A percentile compares a stretch with the other conserved stretches of the same genome.
Conservation (phyloP, 163 green algal genomes). For the Volvox carteri region DNA sequence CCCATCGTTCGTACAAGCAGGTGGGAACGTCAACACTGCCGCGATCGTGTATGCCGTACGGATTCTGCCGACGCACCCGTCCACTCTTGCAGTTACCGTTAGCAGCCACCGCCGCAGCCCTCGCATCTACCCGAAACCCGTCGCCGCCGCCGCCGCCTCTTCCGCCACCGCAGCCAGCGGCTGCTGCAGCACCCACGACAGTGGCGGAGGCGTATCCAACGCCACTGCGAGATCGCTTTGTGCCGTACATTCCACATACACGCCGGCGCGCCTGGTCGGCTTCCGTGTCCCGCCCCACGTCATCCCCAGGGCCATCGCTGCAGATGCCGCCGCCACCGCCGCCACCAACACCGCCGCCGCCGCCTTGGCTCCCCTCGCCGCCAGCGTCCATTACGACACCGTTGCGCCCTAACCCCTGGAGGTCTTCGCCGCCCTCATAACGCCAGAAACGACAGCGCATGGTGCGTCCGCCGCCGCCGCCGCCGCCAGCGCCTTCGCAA, state of each 20-base stretch:
- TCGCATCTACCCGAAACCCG: no score
- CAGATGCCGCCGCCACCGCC: no score
- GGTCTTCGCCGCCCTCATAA: no score
- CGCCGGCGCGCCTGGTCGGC: background rate
- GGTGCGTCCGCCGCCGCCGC: background rate
- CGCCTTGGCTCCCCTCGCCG: background rate
- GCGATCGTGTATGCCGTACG: background rate
- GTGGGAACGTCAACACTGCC: background rate
- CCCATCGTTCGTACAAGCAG: conserved; percentile 35
- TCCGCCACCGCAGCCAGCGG: background rate
- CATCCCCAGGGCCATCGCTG: background rate
- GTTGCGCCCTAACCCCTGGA: background rate
- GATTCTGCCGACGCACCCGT: no score
- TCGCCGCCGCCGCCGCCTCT: background rate
- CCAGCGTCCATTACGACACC: background rate
- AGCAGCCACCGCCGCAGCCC: background rate
- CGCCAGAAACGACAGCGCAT: no score
- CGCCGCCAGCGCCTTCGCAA: background rate
- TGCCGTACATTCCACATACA: background rate
- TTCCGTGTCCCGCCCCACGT: background rate
- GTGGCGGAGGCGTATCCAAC: background rate
- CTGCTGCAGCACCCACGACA: background rate
- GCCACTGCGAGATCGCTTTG: background rate
- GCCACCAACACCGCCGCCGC: background rate
- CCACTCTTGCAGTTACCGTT: background rate